Conservation (phyloP, 2,329 filamentous ascomycete species). For the Gnomoniopsis smithogilvyi region DNA sequence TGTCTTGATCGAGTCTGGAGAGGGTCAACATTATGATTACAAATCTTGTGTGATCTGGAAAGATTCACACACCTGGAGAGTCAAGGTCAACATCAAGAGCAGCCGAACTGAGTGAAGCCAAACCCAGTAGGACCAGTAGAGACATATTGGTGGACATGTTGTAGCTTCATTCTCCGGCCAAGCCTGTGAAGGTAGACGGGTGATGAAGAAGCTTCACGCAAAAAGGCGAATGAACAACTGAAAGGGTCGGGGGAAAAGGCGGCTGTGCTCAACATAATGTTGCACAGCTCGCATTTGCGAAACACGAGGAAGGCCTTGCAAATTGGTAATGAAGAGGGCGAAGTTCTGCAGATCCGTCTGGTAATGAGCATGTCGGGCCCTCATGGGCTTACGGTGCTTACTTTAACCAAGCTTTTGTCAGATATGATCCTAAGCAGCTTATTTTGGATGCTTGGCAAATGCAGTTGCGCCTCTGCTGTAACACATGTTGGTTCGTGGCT, state of each 20-base stretch:
- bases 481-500: no score
- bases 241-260: background rate
- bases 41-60: background rate
- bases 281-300: background rate
- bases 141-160: background rate
- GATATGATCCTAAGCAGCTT: no score
- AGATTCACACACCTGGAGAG: constrained; percentile 11
- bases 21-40: background rate
- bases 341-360: background rate
- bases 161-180: background rate
- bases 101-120: constrained; percentile 2
- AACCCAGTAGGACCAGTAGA: constrained; percentile 3
- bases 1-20: constrained; percentile 30
- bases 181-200: background rate
- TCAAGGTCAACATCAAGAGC: constrained; percentile 15
- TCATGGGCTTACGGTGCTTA: background rate
- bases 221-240: background rate
- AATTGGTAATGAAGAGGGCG: background rate
- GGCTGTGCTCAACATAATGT: background rate
- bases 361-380: background rate
- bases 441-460: no score
- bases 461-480: no score
- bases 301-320: background rate
- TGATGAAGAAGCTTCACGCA: background rate
- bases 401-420: background rate